Base-by-base conservation (phyloP, 2,329 filamentous ascomycete genomes). In the Paracamarosporium sp. region DNA sequence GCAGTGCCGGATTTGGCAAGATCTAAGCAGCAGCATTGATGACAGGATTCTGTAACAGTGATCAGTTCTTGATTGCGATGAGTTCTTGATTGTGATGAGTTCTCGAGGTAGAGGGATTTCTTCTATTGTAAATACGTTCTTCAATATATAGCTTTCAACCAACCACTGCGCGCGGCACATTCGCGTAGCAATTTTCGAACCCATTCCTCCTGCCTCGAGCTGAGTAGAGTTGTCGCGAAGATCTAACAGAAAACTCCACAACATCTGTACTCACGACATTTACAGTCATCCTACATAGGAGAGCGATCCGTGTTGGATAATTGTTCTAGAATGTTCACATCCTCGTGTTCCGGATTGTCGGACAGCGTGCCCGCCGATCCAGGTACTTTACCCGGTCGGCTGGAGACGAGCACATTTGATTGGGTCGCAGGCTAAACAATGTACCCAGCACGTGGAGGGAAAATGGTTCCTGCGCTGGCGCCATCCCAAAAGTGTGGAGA, bases 1-100 rank as follows among this genome's bases (percentile, higher is more conserved):
- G n/a, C 17, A 58, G 54, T 33, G 56, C 56, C 17, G 56, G 56
- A 30, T 40, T 58, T 22, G 56, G 56, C 33, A 55, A 58, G 50
- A 35, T 55, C 52, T 55, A 41, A 36, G 24, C 8, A 43, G 24
- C 9, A 45, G 8, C 12, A 13, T 25, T 6, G 12, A n/a, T 11
- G 43, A 45, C 13, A n/a, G 25, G 11, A 17, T 17, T 30, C 12
- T 11, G 43, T n/a, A n/a, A n/a, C n/a, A n/a, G 22, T 4, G 15
- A 17, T 12, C 13, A 45, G 13, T 5, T 45, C 43, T 30, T 45
- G 22, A 25, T 45, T 25, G 22, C 3, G 15, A 17, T 12, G 25
- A 45, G 13, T 5, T 45, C 43, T 30, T 45, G 22, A 25, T 45
- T 25, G 15, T 13, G 30, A 17, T 24, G 4, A 48, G 20, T 30